These are phyloP conservation scores for Helenozyma rhizophorensis DNA, from an alignment of 805 yeast genomes.

Conservation along the genomic window DNA sequence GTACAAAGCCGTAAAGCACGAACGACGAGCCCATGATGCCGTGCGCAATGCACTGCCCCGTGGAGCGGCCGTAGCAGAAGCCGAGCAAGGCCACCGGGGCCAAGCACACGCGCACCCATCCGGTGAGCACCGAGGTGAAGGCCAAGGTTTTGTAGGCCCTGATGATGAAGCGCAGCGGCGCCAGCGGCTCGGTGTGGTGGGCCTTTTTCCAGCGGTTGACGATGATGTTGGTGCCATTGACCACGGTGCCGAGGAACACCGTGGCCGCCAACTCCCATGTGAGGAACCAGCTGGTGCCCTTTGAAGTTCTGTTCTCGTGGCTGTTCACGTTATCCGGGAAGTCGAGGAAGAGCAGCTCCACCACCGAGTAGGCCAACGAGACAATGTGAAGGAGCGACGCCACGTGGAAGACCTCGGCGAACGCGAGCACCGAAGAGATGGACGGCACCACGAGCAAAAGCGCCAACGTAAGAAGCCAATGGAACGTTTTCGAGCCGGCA, in stretches of 20 bases:
- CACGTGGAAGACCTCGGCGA: slow-evolving; percentile 46
- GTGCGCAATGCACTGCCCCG: slow-evolving; percentile 96
- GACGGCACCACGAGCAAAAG: slow-evolving; percentile 54
- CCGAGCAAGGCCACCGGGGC: slow-evolving; percentile 84
- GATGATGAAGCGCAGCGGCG: slow-evolving; percentile 8
- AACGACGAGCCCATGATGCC: slow-evolving; percentile 96
- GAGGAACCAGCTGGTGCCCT: slow-evolving; percentile 66
- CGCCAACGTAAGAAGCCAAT: slow-evolving; percentile 54
- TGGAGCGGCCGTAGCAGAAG: slow-evolving; percentile 75
- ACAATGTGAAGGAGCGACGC: slow-evolving; percentile 13
- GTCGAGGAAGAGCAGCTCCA: slow-evolving; percentile 54
- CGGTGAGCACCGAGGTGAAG: slow-evolving; percentile 46
- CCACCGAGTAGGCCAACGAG: slow-evolving; percentile 37
- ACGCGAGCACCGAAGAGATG: slow-evolving; percentile 47
- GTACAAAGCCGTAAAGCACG: slow-evolving; percentile 70
- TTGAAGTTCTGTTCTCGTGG: slow-evolving; percentile 62
- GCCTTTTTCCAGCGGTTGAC: slow-evolving; percentile 20
- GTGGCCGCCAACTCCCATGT: slow-evolving; percentile 42
- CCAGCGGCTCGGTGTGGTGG: slow-evolving; percentile 1
- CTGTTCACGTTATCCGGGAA: slow-evolving; percentile 60
- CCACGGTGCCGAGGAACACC: slow-evolving; percentile 50
- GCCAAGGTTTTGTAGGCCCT: slow-evolving; percentile 42
- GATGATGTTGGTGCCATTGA: slow-evolving; percentile 48
- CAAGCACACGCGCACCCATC: slow-evolving; percentile 77
- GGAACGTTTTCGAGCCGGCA: slow-evolving; percentile 54